Conservation (phyloP, 768 basidiomycete genomes). For the Agaricus subrufescens region DNA sequence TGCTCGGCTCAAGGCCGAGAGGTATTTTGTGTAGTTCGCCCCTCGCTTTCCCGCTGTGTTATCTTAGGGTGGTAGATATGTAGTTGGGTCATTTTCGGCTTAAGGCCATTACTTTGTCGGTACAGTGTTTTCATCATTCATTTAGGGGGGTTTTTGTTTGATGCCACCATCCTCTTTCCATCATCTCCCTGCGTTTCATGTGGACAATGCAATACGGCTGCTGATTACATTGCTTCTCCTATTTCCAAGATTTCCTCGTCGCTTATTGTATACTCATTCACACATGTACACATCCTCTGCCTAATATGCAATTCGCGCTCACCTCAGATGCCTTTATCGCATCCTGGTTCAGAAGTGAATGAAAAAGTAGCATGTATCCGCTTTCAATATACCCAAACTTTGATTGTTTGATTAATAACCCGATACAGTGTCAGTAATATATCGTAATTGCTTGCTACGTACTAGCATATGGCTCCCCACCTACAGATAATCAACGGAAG, state of each 20-base stretch:
- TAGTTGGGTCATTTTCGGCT: slow-evolving; percentile 6
- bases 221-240: slow-evolving; percentile 1
- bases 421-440: too few relatives aligned
- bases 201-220: slow-evolving; percentile 2
- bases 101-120: slow-evolving; percentile 8
- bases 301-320: neutral
- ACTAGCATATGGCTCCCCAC: too few relatives aligned
- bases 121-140: slow-evolving; percentile 3
- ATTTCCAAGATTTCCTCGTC: neutral
- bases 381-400: too few relatives aligned
- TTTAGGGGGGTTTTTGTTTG: slow-evolving; percentile 1
- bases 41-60: neutral
- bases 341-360: too few relatives aligned
- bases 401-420: too few relatives aligned
- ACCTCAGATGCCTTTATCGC: too few relatives aligned
- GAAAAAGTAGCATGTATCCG: too few relatives aligned
- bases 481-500: slow-evolving; percentile 37
- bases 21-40: neutral
- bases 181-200: slow-evolving; percentile 1
- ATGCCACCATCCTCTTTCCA: neutral
- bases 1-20: slow-evolving; percentile 8
- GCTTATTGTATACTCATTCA: neutral
- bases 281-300: neutral
- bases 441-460: too few relatives aligned
- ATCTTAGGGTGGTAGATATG: slow-evolving; percentile 9